Evolutionary conservation across 139 green algal species (phyloP).

Genomic region (Tetradesmus obliquus): DNA sequence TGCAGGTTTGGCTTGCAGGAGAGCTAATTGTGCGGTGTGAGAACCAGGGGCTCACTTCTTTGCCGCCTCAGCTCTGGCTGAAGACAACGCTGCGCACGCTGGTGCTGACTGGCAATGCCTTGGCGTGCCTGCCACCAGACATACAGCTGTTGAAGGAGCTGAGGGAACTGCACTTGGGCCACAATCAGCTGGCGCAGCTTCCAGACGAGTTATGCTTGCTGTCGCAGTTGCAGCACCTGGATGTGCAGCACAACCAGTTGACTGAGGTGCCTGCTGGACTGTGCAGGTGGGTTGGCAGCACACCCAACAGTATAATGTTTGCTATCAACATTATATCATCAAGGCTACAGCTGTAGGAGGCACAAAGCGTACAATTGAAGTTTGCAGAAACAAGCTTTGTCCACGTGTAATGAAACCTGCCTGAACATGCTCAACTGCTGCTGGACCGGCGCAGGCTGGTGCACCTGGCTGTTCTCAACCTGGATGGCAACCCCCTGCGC

Average conservation of each 20-base stretch:
- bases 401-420: too few relatives aligned
- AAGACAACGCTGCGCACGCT: slow-evolving; percentile 29
- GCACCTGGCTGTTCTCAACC: slow-evolving; percentile 23
- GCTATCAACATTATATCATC: too few relatives aligned
- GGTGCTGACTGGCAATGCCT: slow-evolving; percentile 24
- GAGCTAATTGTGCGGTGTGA: slow-evolving; percentile 40
- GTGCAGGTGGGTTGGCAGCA: slow-evolving; percentile 9
- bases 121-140: slow-evolving; percentile 7
- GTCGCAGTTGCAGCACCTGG: slow-evolving; percentile 20
- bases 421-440: neutral
- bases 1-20: slow-evolving; percentile 36
- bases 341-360: too few relatives aligned
- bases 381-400: too few relatives aligned
- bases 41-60: neutral
- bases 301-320: too few relatives aligned
- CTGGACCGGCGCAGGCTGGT: slow-evolving; percentile 21
- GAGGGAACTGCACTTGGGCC: slow-evolving; percentile 15
- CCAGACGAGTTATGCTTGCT: slow-evolving; percentile 29
- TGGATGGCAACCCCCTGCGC: slow-evolving; percentile 32
- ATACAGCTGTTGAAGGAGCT: slow-evolving; percentile 22
- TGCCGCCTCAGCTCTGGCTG: slow-evolving; percentile 23
- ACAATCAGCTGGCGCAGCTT: slow-evolving; percentile 35
- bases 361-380: too few relatives aligned
- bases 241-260: slow-evolving; percentile 43
- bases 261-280: slow-evolving; percentile 7